Evolutionary conservation across 2,329 filamentous ascomycete genomes (phyloP).

Genomic region (Paracoccidioides lutzii): DNA sequence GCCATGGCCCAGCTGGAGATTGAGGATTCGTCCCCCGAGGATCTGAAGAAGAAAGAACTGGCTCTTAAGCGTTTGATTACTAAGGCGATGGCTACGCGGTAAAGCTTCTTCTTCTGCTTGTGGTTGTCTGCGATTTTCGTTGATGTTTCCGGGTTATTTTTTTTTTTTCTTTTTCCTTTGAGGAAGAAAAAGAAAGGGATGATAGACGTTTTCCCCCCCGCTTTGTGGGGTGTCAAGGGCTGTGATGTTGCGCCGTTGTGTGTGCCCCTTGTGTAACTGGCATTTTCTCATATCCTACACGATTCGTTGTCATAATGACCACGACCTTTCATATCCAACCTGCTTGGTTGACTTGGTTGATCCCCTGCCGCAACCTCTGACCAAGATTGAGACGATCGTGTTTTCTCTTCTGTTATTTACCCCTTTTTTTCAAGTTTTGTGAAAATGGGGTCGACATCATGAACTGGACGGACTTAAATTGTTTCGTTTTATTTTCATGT

Average conservation of each 20-base stretch:
- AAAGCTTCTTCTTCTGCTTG: conserved; percentile 29
- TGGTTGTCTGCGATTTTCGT: neutral
- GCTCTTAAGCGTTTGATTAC: conserved; percentile 95
- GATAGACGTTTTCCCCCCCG: neutral
- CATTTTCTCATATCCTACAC: neutral
- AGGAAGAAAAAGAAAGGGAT: neutral
- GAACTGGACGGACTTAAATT: neutral
- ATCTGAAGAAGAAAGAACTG: conserved; percentile 99
- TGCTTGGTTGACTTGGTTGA: neutral
- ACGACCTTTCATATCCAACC: neutral
- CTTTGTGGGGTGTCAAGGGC: neutral
- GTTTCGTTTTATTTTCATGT: neutral
- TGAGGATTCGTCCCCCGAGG: conserved; percentile 79
- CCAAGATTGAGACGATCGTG: neutral
- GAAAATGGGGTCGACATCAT: neutral
- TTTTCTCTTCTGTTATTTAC: conserved; percentile 1
- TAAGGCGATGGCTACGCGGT: conserved; percentile 92
- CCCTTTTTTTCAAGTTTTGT: neutral
- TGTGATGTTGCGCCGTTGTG: neutral
- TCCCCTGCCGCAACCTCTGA: neutral
- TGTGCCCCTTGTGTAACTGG: neutral
- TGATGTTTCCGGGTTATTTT: neutral
- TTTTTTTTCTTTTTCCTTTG: neutral
- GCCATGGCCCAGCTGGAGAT: conserved; percentile 97
- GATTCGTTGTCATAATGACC: neutral